Evolutionary conservation across 306 rosid genomes (phyloP).

Genomic region (Vigna mungo): DNA sequence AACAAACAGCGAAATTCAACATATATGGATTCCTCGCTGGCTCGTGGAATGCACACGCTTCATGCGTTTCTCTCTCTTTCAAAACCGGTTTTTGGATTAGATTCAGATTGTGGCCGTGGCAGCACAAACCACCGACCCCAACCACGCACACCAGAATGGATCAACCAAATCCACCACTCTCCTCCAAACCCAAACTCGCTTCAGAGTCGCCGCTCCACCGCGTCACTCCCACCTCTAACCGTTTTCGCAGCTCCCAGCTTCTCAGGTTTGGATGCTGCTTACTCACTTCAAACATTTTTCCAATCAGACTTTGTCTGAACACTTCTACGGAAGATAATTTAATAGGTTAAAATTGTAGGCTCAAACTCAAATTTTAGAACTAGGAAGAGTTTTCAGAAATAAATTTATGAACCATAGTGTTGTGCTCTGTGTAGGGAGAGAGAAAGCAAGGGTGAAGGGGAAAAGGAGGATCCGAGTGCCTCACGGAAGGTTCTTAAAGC

Average conservation of each 20-base stretch:
- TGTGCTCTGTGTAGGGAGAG: conserved; percentile 46
- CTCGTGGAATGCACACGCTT: conserved; percentile 41
- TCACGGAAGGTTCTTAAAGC: conserved; percentile 87
- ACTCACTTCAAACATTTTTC: too few species aligned
- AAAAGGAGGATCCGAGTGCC: conserved; percentile 59
- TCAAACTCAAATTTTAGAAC: too few species aligned
- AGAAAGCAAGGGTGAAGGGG: neutral
- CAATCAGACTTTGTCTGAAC: too few species aligned
- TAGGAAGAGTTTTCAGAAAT: too few species aligned
- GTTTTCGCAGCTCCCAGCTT: conserved; percentile 25
- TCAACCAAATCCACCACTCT: neutral
- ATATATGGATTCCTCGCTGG: conserved; percentile 4
- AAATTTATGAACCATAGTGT: neutral
- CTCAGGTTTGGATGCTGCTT: neutral
- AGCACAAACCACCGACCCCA: neutral
- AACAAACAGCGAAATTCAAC: neutral
- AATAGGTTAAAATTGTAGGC: too few species aligned
- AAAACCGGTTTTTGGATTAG: neutral
- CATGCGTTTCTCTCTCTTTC: neutral
- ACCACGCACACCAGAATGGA: neutral
- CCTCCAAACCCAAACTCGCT: too few species aligned
- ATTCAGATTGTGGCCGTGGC: neutral
- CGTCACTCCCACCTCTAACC: conserved; percentile 41
- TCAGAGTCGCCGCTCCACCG: conserved; percentile 52
- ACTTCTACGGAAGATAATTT: too few species aligned